Evolutionary conservation across 805 yeast species (phyloP).

Genomic region (Torulaspora quercuum): DNA sequence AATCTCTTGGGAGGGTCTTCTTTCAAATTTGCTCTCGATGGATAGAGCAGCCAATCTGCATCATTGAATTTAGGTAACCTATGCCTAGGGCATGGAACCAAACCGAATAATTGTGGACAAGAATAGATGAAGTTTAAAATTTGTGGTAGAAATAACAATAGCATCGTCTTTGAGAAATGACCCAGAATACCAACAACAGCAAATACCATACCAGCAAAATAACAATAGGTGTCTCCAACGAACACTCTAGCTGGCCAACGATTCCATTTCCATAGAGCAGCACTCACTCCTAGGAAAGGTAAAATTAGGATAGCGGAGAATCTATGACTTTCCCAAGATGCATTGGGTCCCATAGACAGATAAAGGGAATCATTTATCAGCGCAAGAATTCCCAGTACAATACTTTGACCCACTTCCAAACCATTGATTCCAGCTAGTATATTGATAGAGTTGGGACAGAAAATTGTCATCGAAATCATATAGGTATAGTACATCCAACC

Average conservation of each 20-base stretch:
- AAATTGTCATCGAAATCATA: constrained; percentile 89
- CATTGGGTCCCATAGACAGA: constrained; percentile 46
- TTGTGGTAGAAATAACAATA: constrained; percentile 86
- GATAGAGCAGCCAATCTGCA: constrained; percentile 68
- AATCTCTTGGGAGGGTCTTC: constrained; percentile 35
- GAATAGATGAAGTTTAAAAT: constrained; percentile 86
- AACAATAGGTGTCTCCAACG: constrained; percentile 98
- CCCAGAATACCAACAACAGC: constrained; percentile 96
- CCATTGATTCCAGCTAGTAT: constrained; percentile 97
- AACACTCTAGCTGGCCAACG: constrained; percentile 91
- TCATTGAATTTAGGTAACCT: constrained; percentile 76
- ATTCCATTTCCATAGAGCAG: constrained; percentile 72
- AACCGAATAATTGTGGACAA: constrained; percentile 81
- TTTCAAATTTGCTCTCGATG: constrained; percentile 54
- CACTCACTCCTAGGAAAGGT: constrained; percentile 83
- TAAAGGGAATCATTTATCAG: constrained; percentile 76
- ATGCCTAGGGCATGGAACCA: constrained; percentile 95
- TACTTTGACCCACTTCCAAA: constrained; percentile 90
- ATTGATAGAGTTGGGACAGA: constrained; percentile 94
- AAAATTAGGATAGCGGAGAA: constrained; percentile 74
- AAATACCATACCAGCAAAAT: constrained; percentile 97
- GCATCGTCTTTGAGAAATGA: constrained; percentile 89
- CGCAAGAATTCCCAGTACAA: constrained; percentile 68
- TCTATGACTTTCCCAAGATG: constrained; percentile 77
- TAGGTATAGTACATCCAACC: constrained; percentile 78